phyloP scores from a whole-genome alignment of 1,284 basidiomycete genomes.

The Fomitopsis palustris region DNA sequence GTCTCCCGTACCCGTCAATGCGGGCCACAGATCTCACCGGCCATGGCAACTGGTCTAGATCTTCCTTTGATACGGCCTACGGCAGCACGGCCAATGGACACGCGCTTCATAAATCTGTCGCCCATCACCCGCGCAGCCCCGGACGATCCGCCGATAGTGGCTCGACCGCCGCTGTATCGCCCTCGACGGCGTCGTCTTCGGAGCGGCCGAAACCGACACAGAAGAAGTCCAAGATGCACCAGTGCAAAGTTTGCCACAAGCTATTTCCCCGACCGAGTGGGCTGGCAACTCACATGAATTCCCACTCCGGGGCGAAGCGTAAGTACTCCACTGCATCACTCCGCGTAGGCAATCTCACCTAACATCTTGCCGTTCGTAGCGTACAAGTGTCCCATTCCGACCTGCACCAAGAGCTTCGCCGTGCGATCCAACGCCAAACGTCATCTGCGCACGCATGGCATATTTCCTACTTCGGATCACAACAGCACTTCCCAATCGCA shows the following conservation, averaged over 20 bases:
- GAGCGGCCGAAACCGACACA: conserved; percentile 26
- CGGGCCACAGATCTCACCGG: conserved; percentile 9
- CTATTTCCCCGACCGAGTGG: conserved; percentile 63
- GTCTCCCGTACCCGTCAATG: conserved; percentile 13
- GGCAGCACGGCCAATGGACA: conserved; percentile 5
- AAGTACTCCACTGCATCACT: conserved; percentile 21
- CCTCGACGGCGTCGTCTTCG: conserved; percentile 12
- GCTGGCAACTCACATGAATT: conserved; percentile 70
- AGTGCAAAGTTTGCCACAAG: conserved; percentile 53
- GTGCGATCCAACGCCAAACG: conserved; percentile 64
- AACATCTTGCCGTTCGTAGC: conserved; percentile 33
- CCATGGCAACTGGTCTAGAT: conserved; percentile 13
- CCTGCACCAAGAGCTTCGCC: conserved; percentile 56
- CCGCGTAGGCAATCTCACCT: conserved; percentile 2
- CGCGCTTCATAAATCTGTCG: conserved; percentile 3
- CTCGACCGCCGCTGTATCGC: conserved; percentile 12
- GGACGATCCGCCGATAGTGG: conserved; percentile 7
- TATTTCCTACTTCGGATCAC: conserved; percentile 30
- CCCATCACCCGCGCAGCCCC: conserved; percentile 10
- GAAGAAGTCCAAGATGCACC: conserved; percentile 50
- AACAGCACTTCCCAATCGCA: conserved; percentile 25
- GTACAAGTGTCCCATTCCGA: conserved; percentile 49
- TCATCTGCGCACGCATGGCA: conserved; percentile 54
- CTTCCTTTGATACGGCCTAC: conserved; percentile 9
- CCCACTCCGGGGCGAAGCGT: conserved; percentile 67